A percentile compares a stretch with the other conserved stretches of the same genome.
Evolutionary conservation across 2,329 filamentous ascomycete species (phyloP).

Genomic region (Xylariaceae sp.): DNA sequence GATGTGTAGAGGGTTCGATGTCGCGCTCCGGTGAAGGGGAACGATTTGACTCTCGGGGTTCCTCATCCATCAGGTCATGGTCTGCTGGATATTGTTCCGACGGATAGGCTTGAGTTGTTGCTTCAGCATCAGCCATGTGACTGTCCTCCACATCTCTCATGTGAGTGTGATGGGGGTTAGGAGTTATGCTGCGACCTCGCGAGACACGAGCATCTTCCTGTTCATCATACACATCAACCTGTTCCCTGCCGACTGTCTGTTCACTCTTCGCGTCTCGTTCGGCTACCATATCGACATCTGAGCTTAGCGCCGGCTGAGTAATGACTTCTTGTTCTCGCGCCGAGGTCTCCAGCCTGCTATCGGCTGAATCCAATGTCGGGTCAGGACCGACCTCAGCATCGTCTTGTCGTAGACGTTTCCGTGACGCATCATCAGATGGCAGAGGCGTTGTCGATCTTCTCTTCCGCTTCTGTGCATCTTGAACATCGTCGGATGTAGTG

Average conservation of each 20-base stretch:
- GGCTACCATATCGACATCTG: conserved; percentile 18
- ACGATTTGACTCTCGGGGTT: conserved; percentile 18
- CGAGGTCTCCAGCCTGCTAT: conserved; percentile 7
- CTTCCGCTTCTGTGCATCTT: conserved; percentile 61
- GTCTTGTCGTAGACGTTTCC: conserved; percentile 50
- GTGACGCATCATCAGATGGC: conserved; percentile 48
- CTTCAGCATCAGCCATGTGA: conserved; percentile 15
- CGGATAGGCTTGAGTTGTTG: conserved; percentile 4
- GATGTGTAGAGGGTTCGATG: conserved; percentile 58
- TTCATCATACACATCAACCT: conserved; percentile 3
- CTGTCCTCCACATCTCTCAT: conserved; percentile 16
- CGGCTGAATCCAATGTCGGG: not conserved
- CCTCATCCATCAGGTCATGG: conserved; percentile 16
- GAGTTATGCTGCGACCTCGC: not conserved
- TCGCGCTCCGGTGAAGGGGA: conserved; percentile 30
- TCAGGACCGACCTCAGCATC: conserved; percentile 20
- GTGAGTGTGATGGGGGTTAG: not conserved
- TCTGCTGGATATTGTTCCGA: conserved; percentile 11
- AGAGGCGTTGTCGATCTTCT: conserved; percentile 59
- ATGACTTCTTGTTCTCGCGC: conserved; percentile 4
- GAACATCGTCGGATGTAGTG: conserved; percentile 29
- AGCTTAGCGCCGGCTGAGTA: not conserved
- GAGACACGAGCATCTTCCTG: not conserved
- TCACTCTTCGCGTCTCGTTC: conserved; percentile 6
- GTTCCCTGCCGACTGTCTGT: conserved; percentile 3